These are phyloP conservation scores for Lecanicillium sp. DNA, from an alignment of 2,329 filamentous ascomycete species.

Conservation along the genomic window DNA sequence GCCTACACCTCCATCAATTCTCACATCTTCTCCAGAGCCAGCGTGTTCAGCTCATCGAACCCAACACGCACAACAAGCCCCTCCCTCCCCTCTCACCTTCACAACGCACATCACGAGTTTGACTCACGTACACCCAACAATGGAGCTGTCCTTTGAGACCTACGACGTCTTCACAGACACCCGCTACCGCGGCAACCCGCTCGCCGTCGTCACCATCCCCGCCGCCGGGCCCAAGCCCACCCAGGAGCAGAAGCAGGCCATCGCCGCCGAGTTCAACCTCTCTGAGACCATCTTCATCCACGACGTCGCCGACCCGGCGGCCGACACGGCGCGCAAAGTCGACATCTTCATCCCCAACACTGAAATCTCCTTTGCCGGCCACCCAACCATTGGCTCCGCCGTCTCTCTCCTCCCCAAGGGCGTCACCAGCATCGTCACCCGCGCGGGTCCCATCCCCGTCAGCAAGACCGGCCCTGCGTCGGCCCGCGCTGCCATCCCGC, in stretches of 20 bases:
- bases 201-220: slow-evolving; percentile 51
- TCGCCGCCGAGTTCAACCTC: slow-evolving; percentile 57
- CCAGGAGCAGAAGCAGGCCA: slow-evolving; percentile 46
- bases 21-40: too few species aligned
- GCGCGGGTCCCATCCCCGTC: slow-evolving; percentile 49
- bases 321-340: slow-evolving; percentile 31
- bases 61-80: too few species aligned
- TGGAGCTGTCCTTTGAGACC: slow-evolving; percentile 41
- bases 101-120: too few species aligned
- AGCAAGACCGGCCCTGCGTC: slow-evolving; percentile 26
- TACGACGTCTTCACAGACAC: slow-evolving; percentile 51
- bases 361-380: slow-evolving; percentile 55
- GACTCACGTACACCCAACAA: slow-evolving; percentile 10
- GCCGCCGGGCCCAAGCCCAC: slow-evolving; percentile 29
- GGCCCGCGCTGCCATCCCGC: slow-evolving; percentile 58
- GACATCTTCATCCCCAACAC: slow-evolving; percentile 50
- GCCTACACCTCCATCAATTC: too few species aligned
- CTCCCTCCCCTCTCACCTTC: neutral
- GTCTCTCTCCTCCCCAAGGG: slow-evolving; percentile 35
- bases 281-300: slow-evolving; percentile 58
- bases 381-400: slow-evolving; percentile 52
- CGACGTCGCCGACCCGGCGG: slow-evolving; percentile 26
- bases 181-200: slow-evolving; percentile 49
- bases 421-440: slow-evolving; percentile 40
- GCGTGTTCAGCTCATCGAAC: too few species aligned